Evolutionary conservation across 345 rosid genomes (phyloP).

Genomic region (Eucalyptus decipiens): DNA sequence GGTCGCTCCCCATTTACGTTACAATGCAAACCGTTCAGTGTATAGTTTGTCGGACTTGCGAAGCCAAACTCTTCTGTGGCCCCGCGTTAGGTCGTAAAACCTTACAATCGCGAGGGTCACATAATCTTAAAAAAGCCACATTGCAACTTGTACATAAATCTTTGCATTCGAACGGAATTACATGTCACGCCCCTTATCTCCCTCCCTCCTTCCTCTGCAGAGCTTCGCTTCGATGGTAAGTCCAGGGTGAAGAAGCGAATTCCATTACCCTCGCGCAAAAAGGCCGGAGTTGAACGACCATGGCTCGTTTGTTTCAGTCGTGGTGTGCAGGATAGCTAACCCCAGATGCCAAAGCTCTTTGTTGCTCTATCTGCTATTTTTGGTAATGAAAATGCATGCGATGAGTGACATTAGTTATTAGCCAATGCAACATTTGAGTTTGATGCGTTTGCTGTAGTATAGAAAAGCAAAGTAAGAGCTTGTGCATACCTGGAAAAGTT

Average conservation of each 20-base stretch:
- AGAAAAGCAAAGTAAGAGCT: background rate
- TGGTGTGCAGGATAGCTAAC: conserved; percentile 58
- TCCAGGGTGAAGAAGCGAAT: too few relatives aligned
- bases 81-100: background rate
- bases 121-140: background rate
- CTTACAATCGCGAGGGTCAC: background rate
- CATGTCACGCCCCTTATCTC: background rate
- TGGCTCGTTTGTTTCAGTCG: background rate
- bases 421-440: background rate
- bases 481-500: conserved; percentile 63
- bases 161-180: background rate
- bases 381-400: background rate
- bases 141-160: background rate
- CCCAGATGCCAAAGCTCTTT: conserved; percentile 65
- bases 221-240: background rate
- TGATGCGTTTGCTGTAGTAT: background rate
- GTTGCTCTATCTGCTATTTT: conserved; percentile 68
- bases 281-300: background rate
- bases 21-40: background rate
- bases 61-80: background rate
- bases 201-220: background rate
- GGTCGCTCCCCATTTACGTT: background rate
- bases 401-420: background rate
- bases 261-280: background rate
- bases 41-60: background rate